Base-by-base conservation (phyloP, 2,329 filamentous ascomycete species). In the Microdochium nivale region DNA sequence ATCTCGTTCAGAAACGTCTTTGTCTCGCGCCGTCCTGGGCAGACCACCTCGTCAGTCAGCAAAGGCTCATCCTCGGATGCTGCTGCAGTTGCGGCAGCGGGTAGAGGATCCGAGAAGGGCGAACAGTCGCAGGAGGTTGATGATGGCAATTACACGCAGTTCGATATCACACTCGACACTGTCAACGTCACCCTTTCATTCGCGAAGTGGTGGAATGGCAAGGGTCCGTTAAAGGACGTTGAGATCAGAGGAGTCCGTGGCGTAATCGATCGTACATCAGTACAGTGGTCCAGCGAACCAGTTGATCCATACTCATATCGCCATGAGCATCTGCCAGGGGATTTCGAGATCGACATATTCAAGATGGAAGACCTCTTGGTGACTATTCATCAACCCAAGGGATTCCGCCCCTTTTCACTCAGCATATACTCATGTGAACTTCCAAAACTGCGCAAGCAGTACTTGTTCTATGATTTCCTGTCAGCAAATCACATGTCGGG, bases 201-300 rank as follows among this genome's bases (percentile, higher is more conserved):
- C 60, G 79, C 90, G n/a, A 97, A 96, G 65, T 99, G 94, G 94
- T 95, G 95, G 82, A 97, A 96, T 60, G 92, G 94, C 23, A 96
- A 92, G 67, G 94, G 94, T 0, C 77, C 95, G 5, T 74, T 99
- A 9, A 86, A 88, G 60, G 89, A 97, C 64, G 94, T 99, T 43
- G 90, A 96, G 64, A 86, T 99, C 50, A 94, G 90, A 63, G 94
- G 94, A 3, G 88, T 99, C 27, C 82, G 94, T 54, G 94, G 94
- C 23, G 89, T 97, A 4, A 79, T 99, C 46, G 94, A 99, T 68
- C 82, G 94, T 53, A 96, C 90, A 1, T 87, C 84, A 47, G 87
- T 99, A 2, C 73, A 77, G 52, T 94, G 88, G 79, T 75, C 79
- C 4, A 77, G 76, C 32, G 83, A 86, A 48, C 75, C 80, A 50